Base-by-base conservation (phyloP, 306 rosid species). In the Prunus mongolica region DNA sequence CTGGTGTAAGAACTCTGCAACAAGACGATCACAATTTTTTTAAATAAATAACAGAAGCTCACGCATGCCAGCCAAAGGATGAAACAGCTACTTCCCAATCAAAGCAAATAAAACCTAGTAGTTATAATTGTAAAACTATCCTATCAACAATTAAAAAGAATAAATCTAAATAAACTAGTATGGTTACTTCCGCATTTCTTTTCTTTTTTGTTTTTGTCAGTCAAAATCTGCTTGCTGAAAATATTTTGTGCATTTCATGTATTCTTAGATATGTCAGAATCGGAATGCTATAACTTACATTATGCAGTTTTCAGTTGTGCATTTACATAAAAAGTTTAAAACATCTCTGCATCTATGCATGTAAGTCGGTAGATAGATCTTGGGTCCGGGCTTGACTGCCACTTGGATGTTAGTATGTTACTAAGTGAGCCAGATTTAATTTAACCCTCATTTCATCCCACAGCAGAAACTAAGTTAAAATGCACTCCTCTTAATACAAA, bases 1-100 rank as follows among this genome's bases (percentile, higher is more conserved):
- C 93, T 34, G 97, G 91, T 16, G 97, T 83, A 78, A 91, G 78
- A 55, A 91, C 95, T 86, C 97, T 91, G 91, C 88, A 83, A 71
- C 79, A 57, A 62, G 71, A 71, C 15, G 41, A 67, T 34, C 84
- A 68, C 66, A 52, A 69, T 1, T 38, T 38, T 34, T 32, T 32
- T 32, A 0, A 34, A 34, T 30, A 3, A 32, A 34, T 3, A 3
- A 3, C 32, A 61, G 11, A 65, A 34, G 50, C 69, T 34, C 38
- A 65, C n/a, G 16, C 47, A 65, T 34, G 27, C 3, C 47, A 69
- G 27, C 13, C 19, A 63, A 63, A 19, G 24, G 22, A 24, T 71
- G 56, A 25, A 55, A 16, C 19, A 14, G 20, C 34, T n/a, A 52
- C 51, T 52, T 66, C 28, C 28, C 25, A 67, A 19, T 41, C 8